phyloP scores from a whole-genome alignment of 2,329 filamentous ascomycete genomes.

The Trichoderma breve region DNA sequence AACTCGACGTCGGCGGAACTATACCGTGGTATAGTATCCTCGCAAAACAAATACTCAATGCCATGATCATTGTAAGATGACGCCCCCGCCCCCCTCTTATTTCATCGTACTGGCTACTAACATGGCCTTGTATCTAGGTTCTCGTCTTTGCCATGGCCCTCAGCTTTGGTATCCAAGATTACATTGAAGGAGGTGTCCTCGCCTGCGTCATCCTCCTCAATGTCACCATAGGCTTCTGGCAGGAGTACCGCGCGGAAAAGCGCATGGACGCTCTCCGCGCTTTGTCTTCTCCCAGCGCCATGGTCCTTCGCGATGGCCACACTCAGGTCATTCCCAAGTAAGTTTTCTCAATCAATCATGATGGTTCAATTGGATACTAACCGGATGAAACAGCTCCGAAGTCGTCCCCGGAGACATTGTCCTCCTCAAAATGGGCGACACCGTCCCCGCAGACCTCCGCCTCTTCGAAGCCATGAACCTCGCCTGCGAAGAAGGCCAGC shows the following conservation, averaged over 20 bases:
- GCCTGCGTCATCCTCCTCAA: constrained; percentile 67
- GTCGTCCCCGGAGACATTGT: constrained; percentile 73
- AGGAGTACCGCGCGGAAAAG: constrained; percentile 64
- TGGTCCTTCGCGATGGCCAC: constrained; percentile 59
- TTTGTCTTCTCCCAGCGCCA: constrained; percentile 62
- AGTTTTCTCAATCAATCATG: constrained; percentile 27
- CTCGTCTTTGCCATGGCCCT: constrained; percentile 74
- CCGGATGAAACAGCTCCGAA: constrained; percentile 44
- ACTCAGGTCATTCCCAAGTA: constrained; percentile 58
- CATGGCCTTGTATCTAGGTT: constrained; percentile 47
- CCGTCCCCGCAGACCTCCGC: constrained; percentile 70
- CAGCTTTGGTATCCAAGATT: constrained; percentile 65
- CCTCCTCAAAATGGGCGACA: constrained; percentile 67
- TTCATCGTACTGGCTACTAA: not conserved
- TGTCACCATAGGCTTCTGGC: constrained; percentile 65
- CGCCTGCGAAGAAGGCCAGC: constrained; percentile 72
- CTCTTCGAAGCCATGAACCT: constrained; percentile 74
- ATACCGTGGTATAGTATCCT: constrained; percentile 72
- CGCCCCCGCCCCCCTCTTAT: no score
- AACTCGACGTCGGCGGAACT: constrained; percentile 65
- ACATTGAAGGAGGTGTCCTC: constrained; percentile 66
- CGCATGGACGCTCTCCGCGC: constrained; percentile 63
- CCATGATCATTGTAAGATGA: constrained; percentile 66
- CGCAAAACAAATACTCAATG: constrained; percentile 70
- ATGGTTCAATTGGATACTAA: constrained; percentile 3